Percentiles rank a stretch among this genome's conserved stretches.
phyloP scores from a whole-genome alignment of 768 basidiomycete genomes.

The Auricularia sp. region DNA sequence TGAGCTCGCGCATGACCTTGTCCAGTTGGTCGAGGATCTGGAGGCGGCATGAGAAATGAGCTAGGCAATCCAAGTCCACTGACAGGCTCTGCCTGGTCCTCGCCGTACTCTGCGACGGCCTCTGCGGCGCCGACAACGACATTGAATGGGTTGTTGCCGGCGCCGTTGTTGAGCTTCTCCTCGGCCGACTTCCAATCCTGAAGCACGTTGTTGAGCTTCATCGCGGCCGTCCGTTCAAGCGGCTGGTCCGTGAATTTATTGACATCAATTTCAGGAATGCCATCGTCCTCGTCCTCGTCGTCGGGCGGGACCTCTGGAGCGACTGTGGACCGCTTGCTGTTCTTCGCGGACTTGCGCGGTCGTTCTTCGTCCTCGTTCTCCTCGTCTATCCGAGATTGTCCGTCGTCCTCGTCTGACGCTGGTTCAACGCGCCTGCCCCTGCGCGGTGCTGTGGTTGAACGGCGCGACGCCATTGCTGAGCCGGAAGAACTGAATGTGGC shows the following conservation, averaged over 20 bases:
- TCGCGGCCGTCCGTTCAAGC: constrained; percentile 39
- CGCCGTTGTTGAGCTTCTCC: neutral
- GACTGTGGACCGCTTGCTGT: neutral
- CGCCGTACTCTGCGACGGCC: constrained; percentile 9
- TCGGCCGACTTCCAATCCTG: constrained; percentile 42
- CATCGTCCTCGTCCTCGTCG: constrained; percentile 22
- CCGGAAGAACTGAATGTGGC: neutral
- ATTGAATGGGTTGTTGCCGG: neutral
- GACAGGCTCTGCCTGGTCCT: constrained; percentile 9
- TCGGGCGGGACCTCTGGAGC: neutral
- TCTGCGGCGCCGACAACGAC: constrained; percentile 9
- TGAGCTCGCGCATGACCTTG: constrained; percentile 49
- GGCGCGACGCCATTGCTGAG: neutral
- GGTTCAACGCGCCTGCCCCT: neutral
- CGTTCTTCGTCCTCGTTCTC: neutral
- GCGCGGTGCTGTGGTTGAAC: neutral
- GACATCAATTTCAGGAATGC: constrained; percentile 37
- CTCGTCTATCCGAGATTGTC: neutral
- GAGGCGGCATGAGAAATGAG: neutral
- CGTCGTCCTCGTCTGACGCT: neutral
- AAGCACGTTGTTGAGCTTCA: constrained; percentile 45
- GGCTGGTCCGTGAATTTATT: constrained; percentile 58
- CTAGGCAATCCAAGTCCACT: neutral
- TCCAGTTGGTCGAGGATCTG: constrained; percentile 45
- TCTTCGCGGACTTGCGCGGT: neutral